Evolutionary conservation across 192 early-diverging fungal species (phyloP).

Genomic region (Coemansia sp.): DNA sequence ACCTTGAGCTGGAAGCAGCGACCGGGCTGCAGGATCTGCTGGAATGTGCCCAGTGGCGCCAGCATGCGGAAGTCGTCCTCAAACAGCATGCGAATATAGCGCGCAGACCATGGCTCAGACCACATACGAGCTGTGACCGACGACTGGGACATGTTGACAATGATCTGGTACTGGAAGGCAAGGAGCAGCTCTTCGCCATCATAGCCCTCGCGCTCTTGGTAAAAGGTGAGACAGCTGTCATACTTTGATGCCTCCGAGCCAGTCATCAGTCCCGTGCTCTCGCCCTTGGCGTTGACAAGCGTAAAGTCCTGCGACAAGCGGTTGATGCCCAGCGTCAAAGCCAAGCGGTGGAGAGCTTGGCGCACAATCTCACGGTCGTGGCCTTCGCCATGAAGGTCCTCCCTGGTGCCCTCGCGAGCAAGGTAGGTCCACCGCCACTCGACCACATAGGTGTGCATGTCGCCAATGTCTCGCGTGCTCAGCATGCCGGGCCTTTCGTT

Average conservation of each 20-base stretch:
- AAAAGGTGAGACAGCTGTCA: constrained; percentile 50
- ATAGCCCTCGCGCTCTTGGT: constrained; percentile 52
- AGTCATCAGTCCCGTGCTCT: constrained; percentile 43
- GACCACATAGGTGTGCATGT: constrained; percentile 51
- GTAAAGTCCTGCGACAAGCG: constrained; percentile 50
- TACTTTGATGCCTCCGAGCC: constrained; percentile 33
- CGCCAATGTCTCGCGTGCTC: constrained; percentile 46
- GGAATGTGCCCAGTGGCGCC: constrained; percentile 51
- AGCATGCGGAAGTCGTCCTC: constrained; percentile 49
- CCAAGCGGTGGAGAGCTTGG: constrained; percentile 48
- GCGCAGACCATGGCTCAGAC: constrained; percentile 51
- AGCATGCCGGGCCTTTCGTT: constrained; percentile 25
- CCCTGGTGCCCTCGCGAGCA: constrained; percentile 43
- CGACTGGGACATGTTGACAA: constrained; percentile 52
- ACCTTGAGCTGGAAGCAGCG: constrained; percentile 56
- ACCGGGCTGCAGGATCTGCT: constrained; percentile 53
- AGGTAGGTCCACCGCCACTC: constrained; percentile 56
- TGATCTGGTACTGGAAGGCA: constrained; percentile 51
- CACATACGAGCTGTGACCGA: constrained; percentile 50
- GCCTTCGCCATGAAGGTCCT: constrained; percentile 47
- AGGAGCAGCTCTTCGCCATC: constrained; percentile 45
- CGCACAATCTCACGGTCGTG: constrained; percentile 49
- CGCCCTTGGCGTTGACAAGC: constrained; percentile 48
- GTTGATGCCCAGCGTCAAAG: constrained; percentile 38
- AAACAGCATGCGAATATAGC: constrained; percentile 44